phyloP scores from a whole-genome alignment of 768 basidiomycete genomes.

The Rhizopogon sp. region DNA sequence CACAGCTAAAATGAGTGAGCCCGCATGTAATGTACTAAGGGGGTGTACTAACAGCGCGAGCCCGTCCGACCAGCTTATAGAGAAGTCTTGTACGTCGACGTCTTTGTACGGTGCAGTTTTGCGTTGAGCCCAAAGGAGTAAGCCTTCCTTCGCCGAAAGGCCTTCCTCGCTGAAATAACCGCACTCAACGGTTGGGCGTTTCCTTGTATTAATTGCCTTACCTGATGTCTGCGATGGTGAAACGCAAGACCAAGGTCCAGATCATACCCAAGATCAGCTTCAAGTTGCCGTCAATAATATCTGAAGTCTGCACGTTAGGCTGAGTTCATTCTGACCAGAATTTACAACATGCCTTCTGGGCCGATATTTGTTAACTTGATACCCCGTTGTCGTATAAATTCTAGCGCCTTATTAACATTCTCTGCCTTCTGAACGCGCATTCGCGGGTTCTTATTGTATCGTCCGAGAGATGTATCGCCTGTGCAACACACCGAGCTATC shows the following conservation, averaged over 20 bases:
- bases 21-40: not conserved
- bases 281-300: slow-evolving; percentile 97
- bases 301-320: slow-evolving; percentile 34
- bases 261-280: slow-evolving; percentile 99
- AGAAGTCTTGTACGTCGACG: slow-evolving; percentile 93
- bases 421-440: slow-evolving; percentile 97
- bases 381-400: slow-evolving; percentile 90
- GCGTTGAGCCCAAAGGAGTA: slow-evolving; percentile 96
- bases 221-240: slow-evolving; percentile 99
- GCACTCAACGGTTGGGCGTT: slow-evolving; percentile 1
- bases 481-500: not conserved
- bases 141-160: slow-evolving; percentile 95
- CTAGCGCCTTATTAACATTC: slow-evolving; percentile 95
- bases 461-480: slow-evolving; percentile 91
- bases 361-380: slow-evolving; percentile 98
- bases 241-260: slow-evolving; percentile 95
- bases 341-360: slow-evolving; percentile 65
- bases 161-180: slow-evolving; percentile 78
- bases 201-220: slow-evolving; percentile 31
- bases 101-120: slow-evolving; percentile 90
- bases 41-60: slow-evolving; percentile 74
- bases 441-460: slow-evolving; percentile 85
- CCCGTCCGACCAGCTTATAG: slow-evolving; percentile 89
- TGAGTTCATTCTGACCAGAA: not conserved
- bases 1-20: slow-evolving; percentile 63